phyloP scores from a whole-genome alignment of 345 rosid species.

The Capsella bursapastoris region DNA sequence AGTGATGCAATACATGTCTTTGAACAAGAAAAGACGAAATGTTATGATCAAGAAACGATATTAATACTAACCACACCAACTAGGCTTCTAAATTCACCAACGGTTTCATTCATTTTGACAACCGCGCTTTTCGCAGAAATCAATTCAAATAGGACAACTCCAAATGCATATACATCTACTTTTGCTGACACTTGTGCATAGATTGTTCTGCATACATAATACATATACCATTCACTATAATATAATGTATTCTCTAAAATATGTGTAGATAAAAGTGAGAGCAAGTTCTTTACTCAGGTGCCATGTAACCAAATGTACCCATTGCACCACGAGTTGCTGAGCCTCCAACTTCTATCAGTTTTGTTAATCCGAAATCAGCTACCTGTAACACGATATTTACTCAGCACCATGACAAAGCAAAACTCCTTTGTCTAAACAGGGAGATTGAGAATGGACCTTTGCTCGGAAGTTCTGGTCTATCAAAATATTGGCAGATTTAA shows the following conservation, averaged over 20 bases:
- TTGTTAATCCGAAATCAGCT: constrained; percentile 95
- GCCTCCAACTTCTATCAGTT: constrained; percentile 81
- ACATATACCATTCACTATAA: constrained; percentile 4
- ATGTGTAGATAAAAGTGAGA: constrained; percentile 20
- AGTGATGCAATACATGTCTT: constrained; percentile 9
- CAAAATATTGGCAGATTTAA: constrained; percentile 92
- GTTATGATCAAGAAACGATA: neutral
- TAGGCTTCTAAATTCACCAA: constrained; percentile 74
- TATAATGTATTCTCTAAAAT: neutral
- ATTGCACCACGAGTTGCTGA: constrained; percentile 76
- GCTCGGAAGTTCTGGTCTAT: constrained; percentile 84
- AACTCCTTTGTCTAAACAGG: neutral
- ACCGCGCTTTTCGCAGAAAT: constrained; percentile 90
- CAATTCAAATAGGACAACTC: constrained; percentile 93
- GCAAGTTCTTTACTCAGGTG: constrained; percentile 78
- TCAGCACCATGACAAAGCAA: constrained; percentile 11
- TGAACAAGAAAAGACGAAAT: neutral
- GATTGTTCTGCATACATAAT: constrained; percentile 66
- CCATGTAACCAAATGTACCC: constrained; percentile 99
- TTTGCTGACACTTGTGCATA: constrained; percentile 88
- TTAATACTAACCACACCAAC: constrained; percentile 74
- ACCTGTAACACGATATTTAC: constrained; percentile 51
- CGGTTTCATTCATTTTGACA: constrained; percentile 56
- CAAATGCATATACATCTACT: constrained; percentile 92
- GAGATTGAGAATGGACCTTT: constrained; percentile 56